Evolutionary conservation across 2,329 filamentous ascomycete genomes (phyloP).

Genomic region (Exophiala xenobiotica): DNA sequence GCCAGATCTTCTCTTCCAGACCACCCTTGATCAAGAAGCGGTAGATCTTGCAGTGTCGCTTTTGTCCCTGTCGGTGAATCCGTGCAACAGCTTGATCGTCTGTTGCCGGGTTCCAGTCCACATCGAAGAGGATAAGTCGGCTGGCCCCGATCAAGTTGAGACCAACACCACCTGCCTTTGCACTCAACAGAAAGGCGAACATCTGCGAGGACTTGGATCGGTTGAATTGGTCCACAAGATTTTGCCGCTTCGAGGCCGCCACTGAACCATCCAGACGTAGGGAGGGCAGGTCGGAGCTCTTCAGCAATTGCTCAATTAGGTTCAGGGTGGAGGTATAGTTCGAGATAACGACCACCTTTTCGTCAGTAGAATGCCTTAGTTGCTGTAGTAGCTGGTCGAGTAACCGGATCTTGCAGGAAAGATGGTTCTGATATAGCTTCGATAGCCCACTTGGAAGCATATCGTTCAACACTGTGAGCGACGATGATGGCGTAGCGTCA

Average conservation of each 20-base stretch:
- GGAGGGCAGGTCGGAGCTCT: constrained; percentile 59
- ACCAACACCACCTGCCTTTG: constrained; percentile 69
- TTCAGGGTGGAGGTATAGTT: constrained; percentile 73
- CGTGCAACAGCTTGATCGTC: constrained; percentile 74
- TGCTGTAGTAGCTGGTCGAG: constrained; percentile 64
- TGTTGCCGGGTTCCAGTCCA: constrained; percentile 74
- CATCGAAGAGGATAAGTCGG: constrained; percentile 68
- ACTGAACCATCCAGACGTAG: constrained; percentile 70
- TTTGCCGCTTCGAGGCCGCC: constrained; percentile 63
- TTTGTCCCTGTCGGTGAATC: constrained; percentile 71
- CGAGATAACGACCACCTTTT: constrained; percentile 74
- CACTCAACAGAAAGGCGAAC: constrained; percentile 71
- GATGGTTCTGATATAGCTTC: constrained; percentile 53
- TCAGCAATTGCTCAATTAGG: constrained; percentile 62
- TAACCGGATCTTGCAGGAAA: constrained; percentile 66
- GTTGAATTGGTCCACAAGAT: constrained; percentile 70
- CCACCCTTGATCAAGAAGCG: constrained; percentile 66
- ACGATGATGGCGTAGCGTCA: constrained; percentile 48
- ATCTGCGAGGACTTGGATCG: constrained; percentile 53
- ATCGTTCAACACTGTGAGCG: constrained; percentile 49
- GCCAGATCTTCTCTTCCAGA: constrained; percentile 73
- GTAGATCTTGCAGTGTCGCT: constrained; percentile 66
- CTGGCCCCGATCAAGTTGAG: constrained; percentile 71
- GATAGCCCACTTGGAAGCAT: constrained; percentile 57
- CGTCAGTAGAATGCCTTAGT: constrained; percentile 60